Evolutionary conservation across 1,284 basidiomycete genomes (phyloP).

Genomic region (Bondarzewia mesenterica): DNA sequence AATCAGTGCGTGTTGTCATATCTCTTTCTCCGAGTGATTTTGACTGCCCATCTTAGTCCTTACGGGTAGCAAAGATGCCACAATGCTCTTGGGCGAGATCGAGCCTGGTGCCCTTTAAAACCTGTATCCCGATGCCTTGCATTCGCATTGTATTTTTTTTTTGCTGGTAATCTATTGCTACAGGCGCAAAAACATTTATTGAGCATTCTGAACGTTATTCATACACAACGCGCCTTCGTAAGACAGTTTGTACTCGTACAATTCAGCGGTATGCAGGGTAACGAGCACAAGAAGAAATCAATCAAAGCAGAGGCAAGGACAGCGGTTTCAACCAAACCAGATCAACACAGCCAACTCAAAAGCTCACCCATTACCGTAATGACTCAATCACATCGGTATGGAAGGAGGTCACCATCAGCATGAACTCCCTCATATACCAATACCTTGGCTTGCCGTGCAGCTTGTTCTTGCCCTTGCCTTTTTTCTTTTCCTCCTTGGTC

Average conservation of each 20-base stretch:
- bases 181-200: background rate
- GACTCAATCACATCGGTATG: slow-evolving; percentile 4
- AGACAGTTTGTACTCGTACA: too few relatives aligned
- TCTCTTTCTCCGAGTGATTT: slow-evolving; percentile 5
- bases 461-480: slow-evolving; percentile 27
- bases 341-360: background rate
- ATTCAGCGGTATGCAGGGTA: too few relatives aligned
- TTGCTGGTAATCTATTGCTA: background rate
- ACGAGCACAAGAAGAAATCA: too few relatives aligned
- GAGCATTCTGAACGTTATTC: too few relatives aligned
- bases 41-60: slow-evolving; percentile 41
- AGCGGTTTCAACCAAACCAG: too few relatives aligned
- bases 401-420: slow-evolving; percentile 19
- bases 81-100: slow-evolving; percentile 85
- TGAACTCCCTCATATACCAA: slow-evolving; percentile 37
- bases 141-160: background rate
- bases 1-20: slow-evolving; percentile 53
- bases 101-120: slow-evolving; percentile 38
- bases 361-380: background rate
- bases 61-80: slow-evolving; percentile 83
- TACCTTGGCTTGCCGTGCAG: slow-evolving; percentile 17
- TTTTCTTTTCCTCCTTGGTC: slow-evolving; percentile 9
- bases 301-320: too few relatives aligned
- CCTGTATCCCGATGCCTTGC: too few relatives aligned
- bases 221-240: too few relatives aligned